phyloP scores from a whole-genome alignment of 106 monocot genomes.

The Platanthera zijinensis region DNA sequence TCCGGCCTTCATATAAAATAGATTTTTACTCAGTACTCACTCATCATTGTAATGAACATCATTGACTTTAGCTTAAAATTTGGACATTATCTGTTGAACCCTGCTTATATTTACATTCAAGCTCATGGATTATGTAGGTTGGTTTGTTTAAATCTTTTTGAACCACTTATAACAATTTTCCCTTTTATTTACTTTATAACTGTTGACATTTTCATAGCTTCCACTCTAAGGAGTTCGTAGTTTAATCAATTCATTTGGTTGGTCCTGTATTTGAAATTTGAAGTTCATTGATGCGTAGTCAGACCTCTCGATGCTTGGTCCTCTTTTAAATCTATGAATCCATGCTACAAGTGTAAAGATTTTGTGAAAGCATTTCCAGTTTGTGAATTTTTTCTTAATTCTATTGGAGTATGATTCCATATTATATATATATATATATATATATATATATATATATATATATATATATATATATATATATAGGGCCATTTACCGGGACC shows the following conservation, averaged over 20 bases:
- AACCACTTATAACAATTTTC: not conserved
- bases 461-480: too few relatives aligned
- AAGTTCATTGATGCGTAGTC: not conserved
- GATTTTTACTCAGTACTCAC: not conserved
- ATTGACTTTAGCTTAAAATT: not conserved
- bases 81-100: not conserved
- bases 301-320: too few relatives aligned
- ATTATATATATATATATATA: too few relatives aligned
- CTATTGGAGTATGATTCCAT: not conserved
- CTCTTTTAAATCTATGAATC: not conserved
- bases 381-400: conserved; percentile 2
- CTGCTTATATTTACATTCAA: not conserved
- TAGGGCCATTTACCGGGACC: too few relatives aligned
- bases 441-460: too few relatives aligned
- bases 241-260: not conserved
- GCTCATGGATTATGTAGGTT: not conserved
- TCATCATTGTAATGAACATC: not conserved
- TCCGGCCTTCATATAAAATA: not conserved
- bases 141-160: not conserved
- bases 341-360: not conserved
- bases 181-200: not conserved
- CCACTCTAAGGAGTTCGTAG: not conserved
- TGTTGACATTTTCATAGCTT: not conserved
- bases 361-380: not conserved
- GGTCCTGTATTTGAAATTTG: not conserved